A percentile compares a stretch with the other conserved stretches of the same genome.
phyloP scores from a whole-genome alignment of 768 basidiomycete species.

The Russula olivacea region DNA sequence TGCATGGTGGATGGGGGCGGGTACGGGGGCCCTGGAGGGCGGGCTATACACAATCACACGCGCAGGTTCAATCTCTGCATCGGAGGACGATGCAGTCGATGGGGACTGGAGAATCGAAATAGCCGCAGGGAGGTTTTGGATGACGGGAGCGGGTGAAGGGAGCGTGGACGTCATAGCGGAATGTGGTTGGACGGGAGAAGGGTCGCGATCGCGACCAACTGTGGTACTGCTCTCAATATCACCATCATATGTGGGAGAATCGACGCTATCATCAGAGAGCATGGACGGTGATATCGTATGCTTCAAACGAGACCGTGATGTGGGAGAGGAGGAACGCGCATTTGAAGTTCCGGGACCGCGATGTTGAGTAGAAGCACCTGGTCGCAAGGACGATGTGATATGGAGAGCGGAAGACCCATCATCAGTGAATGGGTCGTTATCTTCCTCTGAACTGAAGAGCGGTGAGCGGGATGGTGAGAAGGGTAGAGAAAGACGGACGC shows the following conservation, averaged over 20 bases:
- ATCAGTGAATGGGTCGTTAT: slow-evolving; percentile 83
- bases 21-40: slow-evolving; percentile 16
- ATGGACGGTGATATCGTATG: slow-evolving; percentile 38
- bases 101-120: slow-evolving; percentile 5
- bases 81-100: slow-evolving; percentile 23
- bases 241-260: slow-evolving; percentile 87
- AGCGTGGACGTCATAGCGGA: slow-evolving; percentile 26
- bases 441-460: slow-evolving; percentile 66
- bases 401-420: slow-evolving; percentile 54
- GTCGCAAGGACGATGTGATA: slow-evolving; percentile 33
- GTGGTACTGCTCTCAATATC: slow-evolving; percentile 79
- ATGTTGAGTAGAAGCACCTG: slow-evolving; percentile 27
- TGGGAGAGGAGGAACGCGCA: slow-evolving; percentile 21
- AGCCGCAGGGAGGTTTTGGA: slow-evolving; percentile 18
- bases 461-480: slow-evolving; percentile 27
- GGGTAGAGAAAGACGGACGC: slow-evolving; percentile 37
- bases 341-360: slow-evolving; percentile 11
- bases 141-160: slow-evolving; percentile 19
- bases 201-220: slow-evolving; percentile 41
- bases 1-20: slow-evolving; percentile 28
- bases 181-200: slow-evolving; percentile 28
- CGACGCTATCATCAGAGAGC: slow-evolving; percentile 66
- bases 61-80: slow-evolving; percentile 21
- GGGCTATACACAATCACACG: slow-evolving; percentile 11
- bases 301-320: slow-evolving; percentile 26